Conservation (phyloP, 2,329 filamentous ascomycete genomes). For the Proliferodiscus dingleyae region DNA sequence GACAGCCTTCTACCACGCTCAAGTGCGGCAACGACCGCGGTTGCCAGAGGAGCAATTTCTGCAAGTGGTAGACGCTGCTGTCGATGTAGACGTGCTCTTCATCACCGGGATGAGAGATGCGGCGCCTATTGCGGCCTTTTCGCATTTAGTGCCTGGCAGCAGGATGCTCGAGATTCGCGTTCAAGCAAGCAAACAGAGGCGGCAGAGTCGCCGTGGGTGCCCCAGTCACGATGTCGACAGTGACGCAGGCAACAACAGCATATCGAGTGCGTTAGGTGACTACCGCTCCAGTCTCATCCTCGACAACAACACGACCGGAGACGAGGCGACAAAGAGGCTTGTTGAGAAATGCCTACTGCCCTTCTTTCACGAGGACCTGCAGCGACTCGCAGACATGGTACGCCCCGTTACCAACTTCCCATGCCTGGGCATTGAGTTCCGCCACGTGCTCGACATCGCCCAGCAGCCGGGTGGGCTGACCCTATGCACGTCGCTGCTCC, state of each 20-base stretch:
- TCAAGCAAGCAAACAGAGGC: constrained; percentile 35
- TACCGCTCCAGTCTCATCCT: constrained; percentile 45
- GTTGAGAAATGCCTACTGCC: constrained; percentile 36
- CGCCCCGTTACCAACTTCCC: constrained; percentile 46
- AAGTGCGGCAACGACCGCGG: constrained; percentile 38
- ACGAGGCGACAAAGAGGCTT: constrained; percentile 37
- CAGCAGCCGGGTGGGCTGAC: constrained; percentile 46
- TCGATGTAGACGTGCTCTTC: constrained; percentile 48
- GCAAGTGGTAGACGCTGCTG: constrained; percentile 37
- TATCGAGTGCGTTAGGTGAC: constrained; percentile 21
- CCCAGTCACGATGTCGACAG: constrained; percentile 11
- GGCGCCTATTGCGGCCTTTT: constrained; percentile 48
- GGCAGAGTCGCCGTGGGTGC: constrained; percentile 33
- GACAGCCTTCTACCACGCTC: constrained; percentile 46
- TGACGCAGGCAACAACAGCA: constrained; percentile 20
- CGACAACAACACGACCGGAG: constrained; percentile 43
- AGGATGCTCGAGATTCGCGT: constrained; percentile 52
- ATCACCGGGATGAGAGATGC: constrained; percentile 52
- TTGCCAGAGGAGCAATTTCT: constrained; percentile 43
- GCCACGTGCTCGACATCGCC: constrained; percentile 51
- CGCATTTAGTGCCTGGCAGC: constrained; percentile 48
- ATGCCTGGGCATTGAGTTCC: constrained; percentile 46
- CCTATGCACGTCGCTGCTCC: constrained; percentile 47
- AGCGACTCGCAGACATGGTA: constrained; percentile 47
- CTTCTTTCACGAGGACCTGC: constrained; percentile 42